Evolutionary conservation across 768 basidiomycete species (phyloP).

Genomic region (Hygrocybe punicea): DNA sequence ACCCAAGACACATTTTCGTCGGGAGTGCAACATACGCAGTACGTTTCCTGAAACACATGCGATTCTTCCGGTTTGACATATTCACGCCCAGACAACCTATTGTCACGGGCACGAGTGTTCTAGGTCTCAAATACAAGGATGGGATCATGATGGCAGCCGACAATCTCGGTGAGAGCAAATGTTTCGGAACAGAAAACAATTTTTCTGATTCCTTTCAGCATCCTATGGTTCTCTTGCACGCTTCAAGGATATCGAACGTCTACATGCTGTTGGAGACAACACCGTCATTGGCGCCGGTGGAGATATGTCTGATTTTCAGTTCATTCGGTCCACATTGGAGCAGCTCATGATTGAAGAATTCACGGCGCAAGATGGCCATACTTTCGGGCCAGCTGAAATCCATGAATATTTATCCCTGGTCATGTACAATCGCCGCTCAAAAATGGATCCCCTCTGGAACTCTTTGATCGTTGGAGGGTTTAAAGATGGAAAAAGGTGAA

Average conservation of each 20-base stretch:
- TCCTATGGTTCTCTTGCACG: slow-evolving; percentile 97
- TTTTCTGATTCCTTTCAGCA: slow-evolving; percentile 42
- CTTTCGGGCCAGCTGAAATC: slow-evolving; percentile 81
- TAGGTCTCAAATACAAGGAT: slow-evolving; percentile 92
- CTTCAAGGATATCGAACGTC: slow-evolving; percentile 90
- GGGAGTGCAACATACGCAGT: slow-evolving; percentile 82
- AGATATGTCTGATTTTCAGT: slow-evolving; percentile 98
- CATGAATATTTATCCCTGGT: slow-evolving; percentile 89
- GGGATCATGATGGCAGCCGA: slow-evolving; percentile 99
- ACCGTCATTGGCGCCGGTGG: slow-evolving; percentile 91
- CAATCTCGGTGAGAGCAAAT: slow-evolving; percentile 69
- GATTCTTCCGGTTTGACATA: background rate
- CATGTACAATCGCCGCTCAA: slow-evolving; percentile 84
- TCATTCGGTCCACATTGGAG: slow-evolving; percentile 78
- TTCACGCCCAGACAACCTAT: slow-evolving; percentile 73
- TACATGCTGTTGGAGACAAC: slow-evolving; percentile 77
- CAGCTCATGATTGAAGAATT: slow-evolving; percentile 75
- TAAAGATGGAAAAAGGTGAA: slow-evolving; percentile 77
- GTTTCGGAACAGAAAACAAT: background rate
- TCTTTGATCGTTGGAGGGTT: slow-evolving; percentile 88
- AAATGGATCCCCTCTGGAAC: slow-evolving; percentile 96
- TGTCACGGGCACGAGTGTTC: slow-evolving; percentile 94
- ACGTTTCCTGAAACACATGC: slow-evolving; percentile 15
- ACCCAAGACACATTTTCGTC: slow-evolving; percentile 57
- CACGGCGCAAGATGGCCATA: slow-evolving; percentile 77